Base-by-base conservation (phyloP, 2,329 filamentous ascomycete genomes). In the Chaetothyriales sp. region DNA sequence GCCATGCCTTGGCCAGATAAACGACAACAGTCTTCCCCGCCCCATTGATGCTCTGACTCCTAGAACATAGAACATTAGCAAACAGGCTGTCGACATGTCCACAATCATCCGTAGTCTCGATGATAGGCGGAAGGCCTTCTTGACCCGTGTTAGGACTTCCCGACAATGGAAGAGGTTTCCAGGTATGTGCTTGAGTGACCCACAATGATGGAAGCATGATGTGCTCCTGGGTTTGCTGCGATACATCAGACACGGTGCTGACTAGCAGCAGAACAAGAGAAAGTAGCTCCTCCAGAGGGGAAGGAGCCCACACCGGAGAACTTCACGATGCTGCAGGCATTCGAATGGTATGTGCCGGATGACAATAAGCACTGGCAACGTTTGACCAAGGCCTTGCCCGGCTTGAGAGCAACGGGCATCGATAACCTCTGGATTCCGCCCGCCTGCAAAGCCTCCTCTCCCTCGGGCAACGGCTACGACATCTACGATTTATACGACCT, bases 301-400 rank as follows among this genome's bases (percentile, higher is more conserved):
- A 51, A 48, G 8, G 33, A 55, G 43, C 48, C 46, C 10, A 59
- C 58, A n/a, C 46, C 59, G 4, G 59, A 58, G 44, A 61, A 61
- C 50, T 53, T 28, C 47, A 57, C 56, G 44, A 75, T 84, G 65
- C 73, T 83, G 56, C 80, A 83, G 63, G 75, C 70, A 20, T 83
- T 82, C 61, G 81, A 84, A 66, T 83, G 80, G 81, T 79, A 83
- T 61, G 72, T 77, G 2, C 77, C 78, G 5, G 73, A 75, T 48
- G 73, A 78, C 59, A 63, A 72, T 48, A 67, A 73, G 53, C 79
- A 82, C 65, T 82, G 76, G 73, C 63, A 68, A 25, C 73, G 78
- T 4, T 71, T 82, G 1, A 64, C 66, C 8, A 63, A 66, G 25
- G 69, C 71, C 13, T 60, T 80, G 2, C 71, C 75, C 0, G 66